These are phyloP conservation scores for Aureobasidium sp. DNA, from an alignment of 2,329 filamentous ascomycete species.

Conservation along the genomic window DNA sequence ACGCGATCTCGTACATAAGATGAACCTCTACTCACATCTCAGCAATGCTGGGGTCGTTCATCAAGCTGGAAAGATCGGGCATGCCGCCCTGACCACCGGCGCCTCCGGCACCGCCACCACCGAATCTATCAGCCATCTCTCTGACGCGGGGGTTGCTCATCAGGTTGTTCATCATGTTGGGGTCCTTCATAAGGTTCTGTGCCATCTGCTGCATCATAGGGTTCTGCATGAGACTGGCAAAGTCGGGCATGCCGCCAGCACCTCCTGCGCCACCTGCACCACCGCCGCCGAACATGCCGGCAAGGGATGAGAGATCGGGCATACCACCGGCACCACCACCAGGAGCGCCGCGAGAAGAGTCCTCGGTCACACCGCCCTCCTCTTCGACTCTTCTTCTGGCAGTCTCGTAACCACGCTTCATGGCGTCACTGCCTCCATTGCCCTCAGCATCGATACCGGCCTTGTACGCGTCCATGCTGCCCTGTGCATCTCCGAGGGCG, in stretches of 20 bases:
- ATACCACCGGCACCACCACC: conserved; percentile 35
- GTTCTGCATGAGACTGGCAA: conserved; percentile 85
- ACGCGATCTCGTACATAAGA: neutral
- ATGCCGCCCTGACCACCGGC: conserved; percentile 57
- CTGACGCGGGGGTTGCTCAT: conserved; percentile 90
- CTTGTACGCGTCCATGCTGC: conserved; percentile 89
- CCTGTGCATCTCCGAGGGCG: conserved; percentile 82
- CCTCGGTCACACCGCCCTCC: conserved; percentile 47
- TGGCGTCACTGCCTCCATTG: conserved; percentile 87
- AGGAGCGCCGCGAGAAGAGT: conserved; percentile 25
- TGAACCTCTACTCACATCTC: conserved; percentile 66
- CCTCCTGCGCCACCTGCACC: conserved; percentile 49
- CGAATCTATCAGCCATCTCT: conserved; percentile 79
- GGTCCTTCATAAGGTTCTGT: conserved; percentile 95
- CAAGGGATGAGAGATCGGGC: conserved; percentile 35
- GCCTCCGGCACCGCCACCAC: conserved; percentile 38
- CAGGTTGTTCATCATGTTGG: conserved; percentile 80
- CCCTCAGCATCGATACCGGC: conserved; percentile 92
- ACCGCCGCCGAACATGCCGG: conserved; percentile 41
- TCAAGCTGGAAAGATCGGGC: conserved; percentile 77
- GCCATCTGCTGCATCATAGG: conserved; percentile 98
- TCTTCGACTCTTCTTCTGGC: conserved; percentile 83
- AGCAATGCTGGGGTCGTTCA: conserved; percentile 87
- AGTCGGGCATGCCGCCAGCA: conserved; percentile 78
- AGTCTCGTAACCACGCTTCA: conserved; percentile 96